Base-by-base conservation (phyloP, 768 basidiomycete genomes). In the Suillus ampliporus region DNA sequence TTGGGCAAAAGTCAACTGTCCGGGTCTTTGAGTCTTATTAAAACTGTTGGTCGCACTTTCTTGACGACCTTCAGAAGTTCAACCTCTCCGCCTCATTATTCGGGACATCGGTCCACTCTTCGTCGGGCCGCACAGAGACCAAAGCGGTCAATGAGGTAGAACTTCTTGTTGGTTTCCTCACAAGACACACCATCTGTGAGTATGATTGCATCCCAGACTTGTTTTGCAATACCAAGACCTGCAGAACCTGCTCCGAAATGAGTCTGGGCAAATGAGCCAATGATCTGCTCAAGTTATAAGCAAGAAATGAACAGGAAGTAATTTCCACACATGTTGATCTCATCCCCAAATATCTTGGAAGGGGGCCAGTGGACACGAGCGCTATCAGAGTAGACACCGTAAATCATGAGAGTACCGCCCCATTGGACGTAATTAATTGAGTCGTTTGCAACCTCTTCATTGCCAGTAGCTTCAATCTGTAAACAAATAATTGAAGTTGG, bases 171-270 rank as follows among this genome's bases (percentile, higher is more conserved):
- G 1, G 92, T 92, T 50, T 90, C 86, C 14, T 82, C 82, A 7
- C 71, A 65, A 13, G 84, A 76, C 3, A 89, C 64, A 0, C 78
- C 79, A 68, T 89, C 85, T 5, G 80, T 76, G 51, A 85, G 70
- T 21, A 87, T 79, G 64, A 94, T 89, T 4, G 91, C 94, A 64
- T 91, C 90, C 5, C 91, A 85, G 31, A 96, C 74, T 68, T 94
- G 92, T 31, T 80, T 79, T 5, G 90, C 80, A 68, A 94, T 92
- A 14, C 94, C 94, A 57, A 92, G 79, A 1, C 94, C 94, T 0
- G 94, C 93, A 0, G 89, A 88, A 5, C 91, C 94, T 0, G 91
- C 88, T 10, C 94, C 94, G 71, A 89, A 86, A 72, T 78, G 79
- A n/a, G 80, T 79, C 67, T 86, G 85, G 23, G 84, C 80, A 75